Base-by-base conservation (phyloP, 78 protist species). In the Guillardia theta region DNA sequence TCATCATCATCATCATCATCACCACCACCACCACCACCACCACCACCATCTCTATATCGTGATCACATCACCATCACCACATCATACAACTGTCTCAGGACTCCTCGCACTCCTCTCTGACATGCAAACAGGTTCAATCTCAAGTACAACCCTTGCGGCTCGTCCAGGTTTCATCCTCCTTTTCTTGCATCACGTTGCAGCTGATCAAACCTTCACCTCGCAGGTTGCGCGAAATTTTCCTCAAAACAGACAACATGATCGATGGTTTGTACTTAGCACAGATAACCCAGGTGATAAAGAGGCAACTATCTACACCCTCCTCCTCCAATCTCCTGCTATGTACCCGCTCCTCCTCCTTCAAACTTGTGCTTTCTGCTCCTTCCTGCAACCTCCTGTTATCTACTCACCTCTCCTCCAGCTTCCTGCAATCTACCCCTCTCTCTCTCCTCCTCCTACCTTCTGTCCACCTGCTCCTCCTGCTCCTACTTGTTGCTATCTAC, bases 161-260 rank as follows among this genome's bases (percentile, higher is more conserved):
- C 95, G 87, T 58, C 93, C 80, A 36, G 96, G n/a, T n/a, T n/a
- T n/a, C n/a, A n/a, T n/a, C n/a, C n/a, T n/a, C n/a, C n/a, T n/a
- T n/a, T n/a, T n/a, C n/a, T n/a, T n/a, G n/a, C n/a, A n/a, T n/a
- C n/a, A n/a, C n/a, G n/a, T n/a, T n/a, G n/a, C n/a, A n/a, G n/a
- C n/a, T n/a, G n/a, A n/a, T n/a, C n/a, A n/a, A n/a, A n/a, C n/a
- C n/a, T n/a, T n/a, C n/a, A n/a, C n/a, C n/a, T n/a, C n/a, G n/a
- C n/a, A n/a, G n/a, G 8, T 80, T 62, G 0, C 93, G 77, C 22
- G 77, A 53, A 33, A 22, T 92, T 47, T 98, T 99, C 96, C 95
- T 99, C 88, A 99, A 99, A 96, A 97, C 99, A 4, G 97, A 98
- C 70, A 99, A 99, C 97, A 24, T 95, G 24, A 95, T 98, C 88